Evolutionary conservation across 169 alveolate genomes (phyloP), one percentile per base, ranked within the genome.

Genomic region (Amoebophrya sp.): DNA sequence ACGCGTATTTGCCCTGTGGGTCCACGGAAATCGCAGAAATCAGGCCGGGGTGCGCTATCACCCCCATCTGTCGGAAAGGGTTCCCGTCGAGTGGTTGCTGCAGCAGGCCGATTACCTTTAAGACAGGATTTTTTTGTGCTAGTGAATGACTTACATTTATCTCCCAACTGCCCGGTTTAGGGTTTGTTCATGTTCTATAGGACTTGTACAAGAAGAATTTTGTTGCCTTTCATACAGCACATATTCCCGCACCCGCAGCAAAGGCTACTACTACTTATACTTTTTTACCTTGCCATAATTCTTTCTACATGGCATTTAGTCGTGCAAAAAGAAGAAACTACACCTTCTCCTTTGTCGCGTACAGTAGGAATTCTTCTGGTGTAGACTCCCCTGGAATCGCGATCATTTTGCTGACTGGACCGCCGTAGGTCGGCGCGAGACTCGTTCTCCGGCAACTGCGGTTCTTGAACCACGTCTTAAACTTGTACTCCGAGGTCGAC

Each of bases 361-460:
- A 97, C 25, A 96, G 96, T 29, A 97, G 92, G 92, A 94, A 95
- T 92, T 88, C n/a, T 23, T 40, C 83, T 23, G 0, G n/a, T 29
- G 7, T 3, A 35, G 18, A 33, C 92, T 90, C 32, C 54, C 66
- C 77, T 66, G 83, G 32, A 23, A 90, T 40, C 2, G 91, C 83
- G 38, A 89, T 0, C 54, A 90, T 93, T 53, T 94, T 95, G 25
- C 93, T 94, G 23, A 96, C 95, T 23, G 96, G 96, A 18, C 97
- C 98, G 35, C 97, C 97, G 92, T 95, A 96, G 38, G 97, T 95
- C 3, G 98, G 98, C 32, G 98, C 98, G 32, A 97, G 94, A 39
- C 96, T 93, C 0, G 98, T 97, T 92, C 77, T 83, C 35, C 93
- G 47, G 93, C 95, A 93, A 0, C 89, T 40, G 88, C 90, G 89